A percentile compares a stretch with the other conserved stretches of the same genome.
phyloP scores from a whole-genome alignment of 116 monocot genomes.

The Dioscorea cayenensis region DNA sequence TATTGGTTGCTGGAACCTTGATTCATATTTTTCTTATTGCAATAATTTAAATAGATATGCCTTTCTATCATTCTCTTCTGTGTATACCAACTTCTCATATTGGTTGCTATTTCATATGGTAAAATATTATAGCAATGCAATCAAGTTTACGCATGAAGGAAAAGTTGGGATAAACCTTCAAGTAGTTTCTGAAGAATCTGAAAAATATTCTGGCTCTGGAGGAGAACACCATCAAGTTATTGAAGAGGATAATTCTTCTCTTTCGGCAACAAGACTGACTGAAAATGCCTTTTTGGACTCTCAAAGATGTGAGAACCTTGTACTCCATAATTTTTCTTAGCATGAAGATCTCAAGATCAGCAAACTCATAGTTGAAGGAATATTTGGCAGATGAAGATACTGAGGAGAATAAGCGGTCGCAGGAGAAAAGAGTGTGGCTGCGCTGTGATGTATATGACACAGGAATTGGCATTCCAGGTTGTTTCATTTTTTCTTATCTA shows the following conservation, averaged over 20 bases:
- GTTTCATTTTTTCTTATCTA: background rate
- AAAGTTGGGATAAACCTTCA: slow-evolving; percentile 64
- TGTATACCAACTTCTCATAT: background rate
- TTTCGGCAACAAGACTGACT: slow-evolving; percentile 4
- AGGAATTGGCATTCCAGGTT: slow-evolving; percentile 86
- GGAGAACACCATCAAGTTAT: slow-evolving; percentile 10
- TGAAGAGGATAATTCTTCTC: slow-evolving; percentile 5
- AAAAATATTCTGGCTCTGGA: slow-evolving; percentile 15
- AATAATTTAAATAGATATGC: background rate
- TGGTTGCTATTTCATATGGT: background rate
- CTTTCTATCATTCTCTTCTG: background rate
- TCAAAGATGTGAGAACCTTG: slow-evolving; percentile 19
- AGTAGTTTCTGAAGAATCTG: slow-evolving; percentile 33
- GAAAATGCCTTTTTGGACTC: slow-evolving; percentile 14
- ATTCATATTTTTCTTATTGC: too few species aligned
- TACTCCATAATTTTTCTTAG: slow-evolving; percentile 11
- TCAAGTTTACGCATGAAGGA: slow-evolving; percentile 81
- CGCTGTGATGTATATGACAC: slow-evolving; percentile 69
- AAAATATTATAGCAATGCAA: slow-evolving; percentile 54
- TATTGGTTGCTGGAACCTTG: too few species aligned
- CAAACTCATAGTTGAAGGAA: background rate
- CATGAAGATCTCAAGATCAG: slow-evolving; percentile 13
- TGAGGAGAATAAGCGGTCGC: slow-evolving; percentile 4
- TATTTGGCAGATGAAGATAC: slow-evolving; percentile 7
- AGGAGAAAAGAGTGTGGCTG: slow-evolving; percentile 48